Evolutionary conservation across 2,329 filamentous ascomycete species (phyloP).

Genomic region (Fusarium coffeatum): DNA sequence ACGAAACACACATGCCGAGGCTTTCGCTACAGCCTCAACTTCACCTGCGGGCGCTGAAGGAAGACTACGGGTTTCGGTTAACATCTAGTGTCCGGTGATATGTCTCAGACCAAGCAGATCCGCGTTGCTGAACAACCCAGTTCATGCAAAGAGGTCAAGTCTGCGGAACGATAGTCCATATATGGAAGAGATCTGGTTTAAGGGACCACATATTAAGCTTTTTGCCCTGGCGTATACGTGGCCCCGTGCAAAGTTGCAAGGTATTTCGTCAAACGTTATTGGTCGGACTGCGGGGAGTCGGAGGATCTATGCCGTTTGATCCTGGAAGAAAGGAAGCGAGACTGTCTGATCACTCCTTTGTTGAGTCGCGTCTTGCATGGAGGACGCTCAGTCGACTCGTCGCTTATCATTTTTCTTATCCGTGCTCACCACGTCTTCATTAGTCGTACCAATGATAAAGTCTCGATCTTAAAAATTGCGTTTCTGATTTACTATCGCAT

Average conservation of each 20-base stretch:
- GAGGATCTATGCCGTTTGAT: not conserved
- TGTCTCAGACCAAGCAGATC: not conserved
- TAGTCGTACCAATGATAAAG: not conserved
- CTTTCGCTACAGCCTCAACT: not conserved
- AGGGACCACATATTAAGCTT: not conserved
- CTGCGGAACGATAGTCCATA: not conserved
- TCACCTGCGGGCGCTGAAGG: not conserved
- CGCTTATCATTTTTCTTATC: not conserved
- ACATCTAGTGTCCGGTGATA: not conserved
- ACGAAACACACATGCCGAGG: not conserved
- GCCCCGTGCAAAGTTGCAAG: not conserved
- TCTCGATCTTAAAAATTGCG: rapidly evolving
- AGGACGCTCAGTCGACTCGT: not conserved
- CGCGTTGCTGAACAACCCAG: not conserved
- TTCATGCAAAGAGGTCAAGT: not conserved
- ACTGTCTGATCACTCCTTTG: not conserved
- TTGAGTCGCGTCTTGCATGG: not conserved
- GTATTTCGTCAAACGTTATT: not conserved
- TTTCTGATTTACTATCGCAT: not conserved
- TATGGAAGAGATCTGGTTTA: not conserved
- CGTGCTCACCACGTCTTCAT: rapidly evolving
- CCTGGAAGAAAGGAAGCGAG: not conserved
- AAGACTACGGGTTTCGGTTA: not conserved
- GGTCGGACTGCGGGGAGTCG: not conserved
- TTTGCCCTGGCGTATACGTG: not conserved